Base-by-base conservation (phyloP, 495 filamentous ascomycete genomes). In the Aspergillus carlsbadensis region DNA sequence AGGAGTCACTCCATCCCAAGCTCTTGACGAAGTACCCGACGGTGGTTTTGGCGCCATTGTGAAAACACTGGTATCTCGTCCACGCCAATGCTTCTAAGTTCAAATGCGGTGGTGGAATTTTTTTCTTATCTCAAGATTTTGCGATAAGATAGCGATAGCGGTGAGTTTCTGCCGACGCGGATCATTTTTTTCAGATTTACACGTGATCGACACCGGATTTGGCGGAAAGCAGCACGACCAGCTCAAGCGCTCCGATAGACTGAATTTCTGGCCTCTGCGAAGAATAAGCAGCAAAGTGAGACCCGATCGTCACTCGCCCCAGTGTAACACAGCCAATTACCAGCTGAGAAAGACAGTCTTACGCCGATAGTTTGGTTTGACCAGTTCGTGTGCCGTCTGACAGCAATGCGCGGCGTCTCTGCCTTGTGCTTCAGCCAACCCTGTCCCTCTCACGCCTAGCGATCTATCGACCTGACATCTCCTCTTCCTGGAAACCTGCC, bases 1-100 rank as follows among this genome's bases (percentile, higher is more conserved):
- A 6, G 90, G 90, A 4, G 80, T 86, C 26, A 97, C 74, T 6
- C 80, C 87, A 67, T 88, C 85, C 92, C 93, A 97, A 21, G 89
- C 82, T 61, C 91, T 71, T 15, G 75, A 69, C 18, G 74, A 69
- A 7, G 65, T 58, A n/a, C 61, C 62, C 24, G 72, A 63, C 17
- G 71, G 61, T 0, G 70, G 64, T 63, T 75, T 75, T 0, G 73
- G 66, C 41, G 74, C 69, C 76, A 78, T 72, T 33, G 34, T 44
- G n/a, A 33, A 7, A 24, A 15, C 15, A 14, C 35, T 20, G 10
- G 31, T 33, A 11, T 29, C 21, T 45, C 24, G 26, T 20, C 6
- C 13, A 33, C 50, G 24, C 26, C 29, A 34, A 10, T 20, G n/a
- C 14, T 18, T 33, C 17, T n/a, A n/a, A n/a, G n/a, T n/a, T n/a